Conservation (phyloP, 768 basidiomycete species). For the Jaapia argillacea region DNA sequence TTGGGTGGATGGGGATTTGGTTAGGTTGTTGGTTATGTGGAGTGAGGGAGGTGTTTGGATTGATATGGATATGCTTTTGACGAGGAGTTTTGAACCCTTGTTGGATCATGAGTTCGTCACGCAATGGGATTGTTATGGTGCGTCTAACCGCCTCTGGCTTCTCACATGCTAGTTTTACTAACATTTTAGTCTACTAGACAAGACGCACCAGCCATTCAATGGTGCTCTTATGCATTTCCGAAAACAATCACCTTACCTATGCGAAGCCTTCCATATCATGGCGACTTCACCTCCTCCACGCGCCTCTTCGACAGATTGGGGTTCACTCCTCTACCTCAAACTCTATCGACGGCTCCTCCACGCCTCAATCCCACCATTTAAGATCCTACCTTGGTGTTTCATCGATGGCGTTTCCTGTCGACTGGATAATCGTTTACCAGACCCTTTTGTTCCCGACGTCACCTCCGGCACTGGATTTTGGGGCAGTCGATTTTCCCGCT, state of each 20-base stretch:
- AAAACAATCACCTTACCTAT: slow-evolving; percentile 88
- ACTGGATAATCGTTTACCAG: slow-evolving; percentile 88
- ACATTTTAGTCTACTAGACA: slow-evolving; percentile 44
- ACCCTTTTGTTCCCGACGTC: slow-evolving; percentile 54
- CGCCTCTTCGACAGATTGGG: slow-evolving; percentile 86
- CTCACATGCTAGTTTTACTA: slow-evolving; percentile 25
- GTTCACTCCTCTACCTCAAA: slow-evolving; percentile 82
- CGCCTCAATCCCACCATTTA: slow-evolving; percentile 70
- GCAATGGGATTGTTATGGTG: slow-evolving; percentile 98
- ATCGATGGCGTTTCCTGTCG: slow-evolving; percentile 85
- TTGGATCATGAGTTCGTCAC: slow-evolving; percentile 94
- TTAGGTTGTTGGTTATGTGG: slow-evolving; percentile 85
- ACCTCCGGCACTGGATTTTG: background rate
- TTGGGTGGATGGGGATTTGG: slow-evolving; percentile 92
- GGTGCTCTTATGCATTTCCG: slow-evolving; percentile 94
- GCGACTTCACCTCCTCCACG: slow-evolving; percentile 60
- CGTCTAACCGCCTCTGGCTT: slow-evolving; percentile 12
- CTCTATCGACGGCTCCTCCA: slow-evolving; percentile 81
- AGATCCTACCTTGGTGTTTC: slow-evolving; percentile 92
- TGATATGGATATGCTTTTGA: slow-evolving; percentile 94
- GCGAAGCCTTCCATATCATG: slow-evolving; percentile 94
- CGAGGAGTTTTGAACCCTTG: slow-evolving; percentile 77
- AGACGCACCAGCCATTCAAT: slow-evolving; percentile 71
- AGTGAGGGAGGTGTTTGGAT: slow-evolving; percentile 90
- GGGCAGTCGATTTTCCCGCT: background rate